These are phyloP conservation scores for Phytophthora fragariae DNA, from an alignment of 352 stramenopile genomes.

Conservation along the genomic window DNA sequence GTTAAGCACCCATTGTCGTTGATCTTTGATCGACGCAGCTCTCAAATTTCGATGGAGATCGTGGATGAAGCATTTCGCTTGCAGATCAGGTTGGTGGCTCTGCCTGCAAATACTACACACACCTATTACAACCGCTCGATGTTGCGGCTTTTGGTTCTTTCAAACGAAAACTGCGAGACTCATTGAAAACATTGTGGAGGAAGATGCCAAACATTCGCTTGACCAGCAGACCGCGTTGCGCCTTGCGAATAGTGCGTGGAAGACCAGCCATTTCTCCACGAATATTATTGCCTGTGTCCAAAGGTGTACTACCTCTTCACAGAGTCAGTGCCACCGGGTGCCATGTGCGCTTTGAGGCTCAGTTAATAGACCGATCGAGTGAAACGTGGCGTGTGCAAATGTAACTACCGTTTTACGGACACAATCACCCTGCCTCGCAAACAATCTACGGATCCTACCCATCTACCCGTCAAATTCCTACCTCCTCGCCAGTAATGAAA, in stretches of 20 bases:
- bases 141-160: not conserved
- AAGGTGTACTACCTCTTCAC: not conserved
- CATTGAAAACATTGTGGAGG: not conserved
- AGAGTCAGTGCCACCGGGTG: not conserved
- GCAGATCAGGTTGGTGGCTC: no score
- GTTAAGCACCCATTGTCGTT: no score
- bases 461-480: not conserved
- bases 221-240: not conserved
- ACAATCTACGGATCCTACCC: constrained; percentile 5
- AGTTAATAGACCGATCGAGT: not conserved
- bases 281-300: not conserved
- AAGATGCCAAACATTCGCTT: no score
- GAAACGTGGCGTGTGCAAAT: constrained; percentile 6
- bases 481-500: not conserved
- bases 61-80: no score
- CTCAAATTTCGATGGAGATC: no score
- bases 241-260: not conserved
- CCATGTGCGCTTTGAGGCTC: not conserved
- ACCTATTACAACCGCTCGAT: no score
- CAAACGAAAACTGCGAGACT: not conserved
- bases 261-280: not conserved
- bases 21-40: no score
- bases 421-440: constrained; percentile 1
- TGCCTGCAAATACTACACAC: no score
- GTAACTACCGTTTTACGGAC: not conserved